Evolutionary conservation across 2,329 filamentous ascomycete genomes (phyloP).

Genomic region (Cytospora paraplurivora): DNA sequence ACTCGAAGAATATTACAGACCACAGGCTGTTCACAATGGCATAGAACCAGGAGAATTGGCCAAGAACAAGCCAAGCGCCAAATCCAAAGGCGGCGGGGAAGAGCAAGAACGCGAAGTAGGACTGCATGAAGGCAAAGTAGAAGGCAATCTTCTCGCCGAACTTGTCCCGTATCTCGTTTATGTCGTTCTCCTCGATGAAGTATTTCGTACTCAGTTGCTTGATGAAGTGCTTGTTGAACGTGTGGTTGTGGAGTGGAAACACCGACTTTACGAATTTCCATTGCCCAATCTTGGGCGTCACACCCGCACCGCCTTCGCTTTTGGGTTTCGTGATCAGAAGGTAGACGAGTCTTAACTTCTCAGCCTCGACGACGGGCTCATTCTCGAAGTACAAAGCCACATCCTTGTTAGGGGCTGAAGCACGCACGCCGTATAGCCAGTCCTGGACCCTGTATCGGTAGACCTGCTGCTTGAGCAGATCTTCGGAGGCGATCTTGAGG

Average conservation of each 20-base stretch:
- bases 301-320: slow-evolving; percentile 76
- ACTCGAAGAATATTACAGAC: slow-evolving; percentile 89
- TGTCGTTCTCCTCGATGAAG: slow-evolving; percentile 63
- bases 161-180: slow-evolving; percentile 74
- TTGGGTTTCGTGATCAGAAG: slow-evolving; percentile 75
- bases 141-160: slow-evolving; percentile 87
- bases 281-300: slow-evolving; percentile 67
- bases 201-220: slow-evolving; percentile 74
- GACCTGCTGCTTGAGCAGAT: slow-evolving; percentile 75
- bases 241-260: slow-evolving; percentile 78
- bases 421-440: slow-evolving; percentile 87
- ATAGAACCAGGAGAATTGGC: slow-evolving; percentile 81
- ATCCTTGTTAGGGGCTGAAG: slow-evolving; percentile 74
- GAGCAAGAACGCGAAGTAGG: slow-evolving; percentile 84
- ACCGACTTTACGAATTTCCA: slow-evolving; percentile 75
- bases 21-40: slow-evolving; percentile 79
- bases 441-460: slow-evolving; percentile 88
- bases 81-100: slow-evolving; percentile 80
- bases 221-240: slow-evolving; percentile 75
- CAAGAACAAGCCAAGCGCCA: slow-evolving; percentile 77
- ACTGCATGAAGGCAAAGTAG: slow-evolving; percentile 93
- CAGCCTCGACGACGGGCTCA: slow-evolving; percentile 83
- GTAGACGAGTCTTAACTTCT: slow-evolving; percentile 85
- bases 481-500: slow-evolving; percentile 74
- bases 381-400: slow-evolving; percentile 66